Evolutionary conservation across 1,139 yeast genomes (phyloP).

Genomic region (Candida buenavistaensis): DNA sequence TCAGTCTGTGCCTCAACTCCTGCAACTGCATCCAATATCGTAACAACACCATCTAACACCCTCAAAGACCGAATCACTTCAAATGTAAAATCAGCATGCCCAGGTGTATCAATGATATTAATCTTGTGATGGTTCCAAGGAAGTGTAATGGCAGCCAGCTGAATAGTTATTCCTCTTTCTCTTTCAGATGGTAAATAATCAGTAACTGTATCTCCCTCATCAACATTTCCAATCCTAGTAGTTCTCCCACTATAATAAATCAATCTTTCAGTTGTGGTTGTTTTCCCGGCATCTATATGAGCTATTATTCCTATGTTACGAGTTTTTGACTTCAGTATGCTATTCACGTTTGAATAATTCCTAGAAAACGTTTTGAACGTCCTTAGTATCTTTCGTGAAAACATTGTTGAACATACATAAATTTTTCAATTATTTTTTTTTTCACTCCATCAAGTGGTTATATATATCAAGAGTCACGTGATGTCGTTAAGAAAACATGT

Average conservation of each 20-base stretch:
- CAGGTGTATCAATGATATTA: conserved; percentile 94
- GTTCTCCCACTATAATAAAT: conserved; percentile 84
- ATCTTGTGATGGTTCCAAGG: conserved; percentile 80
- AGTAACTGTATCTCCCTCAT: conserved; percentile 94
- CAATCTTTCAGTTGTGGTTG: conserved; percentile 91
- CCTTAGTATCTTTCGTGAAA: background rate
- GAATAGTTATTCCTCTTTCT: conserved; percentile 92
- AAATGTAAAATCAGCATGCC: conserved; percentile 96
- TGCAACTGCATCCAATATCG: conserved; percentile 92
- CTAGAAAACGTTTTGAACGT: background rate
- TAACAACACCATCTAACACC: conserved; percentile 91
- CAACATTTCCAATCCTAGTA: conserved; percentile 74
- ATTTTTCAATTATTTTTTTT: no score
- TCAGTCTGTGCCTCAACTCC: conserved; percentile 99
- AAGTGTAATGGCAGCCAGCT: conserved; percentile 91
- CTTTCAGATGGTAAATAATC: conserved; percentile 91
- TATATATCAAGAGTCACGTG: no score
- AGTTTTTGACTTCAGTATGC: conserved; percentile 24
- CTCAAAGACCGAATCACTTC: conserved; percentile 89
- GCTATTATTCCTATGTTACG: conserved; percentile 83
- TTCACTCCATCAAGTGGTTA: no score
- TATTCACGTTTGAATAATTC: conserved; percentile 11
- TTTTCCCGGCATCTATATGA: conserved; percentile 89
- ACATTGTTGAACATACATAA: no score
- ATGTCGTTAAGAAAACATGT: no score